Evolutionary conservation across 2,329 filamentous ascomycete genomes (phyloP).

Genomic region (Aspergillus sclerotialis): DNA sequence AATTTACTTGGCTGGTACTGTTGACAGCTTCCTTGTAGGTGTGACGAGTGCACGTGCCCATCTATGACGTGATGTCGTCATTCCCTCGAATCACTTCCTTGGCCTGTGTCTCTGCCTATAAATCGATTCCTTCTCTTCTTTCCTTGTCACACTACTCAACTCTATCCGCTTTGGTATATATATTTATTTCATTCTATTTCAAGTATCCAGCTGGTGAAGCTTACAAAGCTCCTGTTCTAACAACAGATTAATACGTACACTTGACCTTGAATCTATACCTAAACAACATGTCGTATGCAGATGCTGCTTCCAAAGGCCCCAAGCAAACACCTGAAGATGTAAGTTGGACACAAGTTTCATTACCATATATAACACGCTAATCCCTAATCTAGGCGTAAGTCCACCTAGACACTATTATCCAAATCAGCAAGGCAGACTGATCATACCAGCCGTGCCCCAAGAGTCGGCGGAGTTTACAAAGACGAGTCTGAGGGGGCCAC

Average conservation of each 20-base stretch:
- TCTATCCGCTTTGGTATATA: neutral
- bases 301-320: slow-evolving; percentile 40
- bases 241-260: neutral
- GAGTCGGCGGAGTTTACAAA: slow-evolving; percentile 31
- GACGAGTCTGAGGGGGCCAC: slow-evolving; percentile 35
- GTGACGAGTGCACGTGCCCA: slow-evolving; percentile 10
- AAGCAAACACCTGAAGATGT: slow-evolving; percentile 44
- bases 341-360: too few relatives aligned
- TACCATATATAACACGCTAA: slow-evolving; percentile 8
- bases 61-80: slow-evolving; percentile 29
- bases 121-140: neutral
- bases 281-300: slow-evolving; percentile 42
- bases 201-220: too few relatives aligned
- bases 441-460: slow-evolving; percentile 36
- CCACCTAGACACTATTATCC: neutral
- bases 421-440: slow-evolving; percentile 1
- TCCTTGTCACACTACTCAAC: neutral
- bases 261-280: too few relatives aligned
- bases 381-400: slow-evolving; percentile 30
- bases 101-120: too few relatives aligned
- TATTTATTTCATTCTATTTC: neutral
- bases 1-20: too few relatives aligned
- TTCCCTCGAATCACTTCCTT: slow-evolving; percentile 9
- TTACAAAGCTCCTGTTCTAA: neutral
- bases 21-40: too few relatives aligned